Evolutionary conservation across 179 eudicot species (phyloP), one percentile per base, ranked within the genome.

Genomic region (Beta lomatogona): DNA sequence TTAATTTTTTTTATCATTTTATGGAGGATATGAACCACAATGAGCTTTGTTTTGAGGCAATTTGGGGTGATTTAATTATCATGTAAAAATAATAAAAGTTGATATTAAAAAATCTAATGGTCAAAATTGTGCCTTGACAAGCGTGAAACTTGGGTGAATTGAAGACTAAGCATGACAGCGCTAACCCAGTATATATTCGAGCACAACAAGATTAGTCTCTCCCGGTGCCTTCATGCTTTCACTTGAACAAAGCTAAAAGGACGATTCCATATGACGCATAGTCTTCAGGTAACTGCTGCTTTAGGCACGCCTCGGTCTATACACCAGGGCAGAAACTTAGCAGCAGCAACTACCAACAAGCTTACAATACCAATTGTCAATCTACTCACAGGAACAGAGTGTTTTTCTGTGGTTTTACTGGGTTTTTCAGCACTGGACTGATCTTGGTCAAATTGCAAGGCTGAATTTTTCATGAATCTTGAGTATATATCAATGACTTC

Each of bases 401-500:
- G 28, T 64, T 77, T 88, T 61, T 15, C 75, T 9, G 57, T 61
- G 16, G 63, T 46, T 60, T 86, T 59, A 31, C 60, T 76, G 8
- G 84, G 84, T 9, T 53, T 59, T 81, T 86, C 78, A 14, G 70
- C 58, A 46, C 53, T 75, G 16, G 77, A 65, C 84, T 85, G 78
- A 46, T 77, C 76, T 73, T 70, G 80, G 31, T 64, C 72, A 71
- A 76, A 54, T 67, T 79, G 82, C 57, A 76, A 82, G 45, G 87
- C 80, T 0, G 85, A 79, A 28, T 79, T 87, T 82, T 91, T 92
- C 85, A 80, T 84, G 79, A 90, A 95, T 41, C 89, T 84, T 2
- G 94, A 84, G 85, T 91, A 92, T 10, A 85, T 80, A 63, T 89
- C 91, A 16, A 93, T 79, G 21, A 89, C 90, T 84, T 90, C 93